Evolutionary conservation across 441 rosid genomes (phyloP).

Genomic region (Populus hybrid): DNA sequence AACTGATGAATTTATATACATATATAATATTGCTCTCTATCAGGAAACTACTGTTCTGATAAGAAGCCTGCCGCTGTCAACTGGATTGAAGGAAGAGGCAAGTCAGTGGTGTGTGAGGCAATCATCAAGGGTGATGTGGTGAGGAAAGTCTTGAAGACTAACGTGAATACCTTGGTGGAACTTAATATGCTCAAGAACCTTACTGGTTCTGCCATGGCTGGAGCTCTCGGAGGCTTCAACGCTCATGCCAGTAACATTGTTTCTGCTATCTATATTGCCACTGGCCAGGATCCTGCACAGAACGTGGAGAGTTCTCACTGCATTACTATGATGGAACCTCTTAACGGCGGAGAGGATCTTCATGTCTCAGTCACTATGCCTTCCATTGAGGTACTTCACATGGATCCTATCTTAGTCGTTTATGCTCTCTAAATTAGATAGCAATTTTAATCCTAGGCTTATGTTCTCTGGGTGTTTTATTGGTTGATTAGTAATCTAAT

Average conservation of each 20-base stretch:
- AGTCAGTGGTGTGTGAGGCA: conserved; percentile 88
- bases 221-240: too few relatives aligned
- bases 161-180: conserved; percentile 66
- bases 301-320: neutral
- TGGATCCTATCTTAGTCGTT: too few relatives aligned
- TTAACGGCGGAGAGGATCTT: too few relatives aligned
- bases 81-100: conserved; percentile 96
- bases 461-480: neutral
- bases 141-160: conserved; percentile 70
- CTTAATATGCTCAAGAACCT: conserved; percentile 93
- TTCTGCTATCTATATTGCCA: too few relatives aligned
- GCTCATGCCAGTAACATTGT: too few relatives aligned
- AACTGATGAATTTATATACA: neutral
- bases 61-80: conserved; percentile 78
- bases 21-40: too few relatives aligned
- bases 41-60: neutral
- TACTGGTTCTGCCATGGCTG: conserved; percentile 29
- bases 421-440: too few relatives aligned
- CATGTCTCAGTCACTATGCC: too few relatives aligned
- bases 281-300: too few relatives aligned
- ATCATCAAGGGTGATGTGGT: conserved; percentile 65
- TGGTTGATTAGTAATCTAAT: neutral
- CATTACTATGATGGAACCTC: neutral
- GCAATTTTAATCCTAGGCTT: neutral
- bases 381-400: neutral